These are phyloP conservation scores for Mycena sp. DNA, from an alignment of 1,284 basidiomycete genomes.

Conservation along the genomic window DNA sequence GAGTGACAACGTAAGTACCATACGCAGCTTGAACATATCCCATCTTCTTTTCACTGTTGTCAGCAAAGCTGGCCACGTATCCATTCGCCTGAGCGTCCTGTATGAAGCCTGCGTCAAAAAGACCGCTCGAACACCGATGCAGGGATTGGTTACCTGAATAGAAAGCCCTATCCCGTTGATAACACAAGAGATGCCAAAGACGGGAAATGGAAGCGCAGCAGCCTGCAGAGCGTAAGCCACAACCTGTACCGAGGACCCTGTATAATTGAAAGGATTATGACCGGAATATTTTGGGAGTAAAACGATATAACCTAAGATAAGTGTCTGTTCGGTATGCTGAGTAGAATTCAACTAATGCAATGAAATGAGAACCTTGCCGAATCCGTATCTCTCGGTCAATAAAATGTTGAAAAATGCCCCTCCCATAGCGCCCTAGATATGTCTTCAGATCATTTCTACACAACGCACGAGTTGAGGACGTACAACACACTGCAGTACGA, in stretches of 20 bases:
- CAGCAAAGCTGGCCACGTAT: conserved; percentile 57
- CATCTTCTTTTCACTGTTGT: conserved; percentile 57
- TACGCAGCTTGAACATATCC: conserved; percentile 59
- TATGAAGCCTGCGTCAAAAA: not conserved
- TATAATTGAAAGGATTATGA: not conserved
- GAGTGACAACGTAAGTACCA: conserved; percentile 37
- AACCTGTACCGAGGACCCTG: conserved; percentile 56
- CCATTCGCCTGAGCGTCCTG: conserved; percentile 68
- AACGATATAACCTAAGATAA: conserved; percentile 10
- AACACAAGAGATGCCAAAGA: conserved; percentile 66
- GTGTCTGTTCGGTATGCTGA: not conserved
- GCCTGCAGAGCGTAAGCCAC: conserved; percentile 54
- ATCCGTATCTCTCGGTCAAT: conserved; percentile 58
- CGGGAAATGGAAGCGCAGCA: conserved; percentile 71
- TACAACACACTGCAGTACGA: conserved; percentile 60
- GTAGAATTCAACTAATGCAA: not conserved
- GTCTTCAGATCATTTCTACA: not conserved
- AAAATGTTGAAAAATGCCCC: conserved; percentile 57
- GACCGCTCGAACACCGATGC: not conserved
- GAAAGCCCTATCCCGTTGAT: conserved; percentile 71
- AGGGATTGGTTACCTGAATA: conserved; percentile 50
- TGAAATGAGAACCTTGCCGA: conserved; percentile 54
- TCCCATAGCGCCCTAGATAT: conserved; percentile 52
- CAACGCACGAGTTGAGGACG: conserved; percentile 23
- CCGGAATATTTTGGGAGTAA: not conserved